Base-by-base conservation (phyloP, 202 grass and related monocot species). In the Thinopyrum obtusiflorum region DNA sequence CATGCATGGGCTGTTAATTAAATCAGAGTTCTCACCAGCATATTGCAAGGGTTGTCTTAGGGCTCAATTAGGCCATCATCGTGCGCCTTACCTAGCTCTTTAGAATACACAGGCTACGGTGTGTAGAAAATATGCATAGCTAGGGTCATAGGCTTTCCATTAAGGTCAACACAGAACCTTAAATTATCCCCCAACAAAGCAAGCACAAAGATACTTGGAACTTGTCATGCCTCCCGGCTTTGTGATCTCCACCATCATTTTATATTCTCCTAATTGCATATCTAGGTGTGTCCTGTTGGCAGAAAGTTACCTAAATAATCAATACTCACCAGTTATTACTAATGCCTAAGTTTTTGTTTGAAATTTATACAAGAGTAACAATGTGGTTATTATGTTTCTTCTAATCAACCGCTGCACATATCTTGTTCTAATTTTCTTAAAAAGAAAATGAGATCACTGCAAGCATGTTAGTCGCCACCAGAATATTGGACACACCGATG, bases 101-200 rank as follows among this genome's bases (percentile, higher is more conserved):
- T 28, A 81, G 47, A 55, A 82, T n/a, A 55, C 67, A 68, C 79
- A 68, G 20, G 65, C 31, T 20, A 40, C 15, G 4, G 79, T 71
- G 23, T 71, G 33, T 12, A 82, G 46, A 70, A 60, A 82, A 70
- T 33, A 59, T 57, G n/a, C 18, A 4, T 82, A 18, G 47, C 47
- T 53, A 82, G 47, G 65, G n/a, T 71, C 79, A 60, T 82, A 82
- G 80, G 80, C 80, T 82, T 82, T 70, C 66, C 80, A 53, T 39
- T 60, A 13, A 71, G 80, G 80, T 82, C 80, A 82, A 82, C 66
- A 82, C 57, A 71, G 31, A 71, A 72, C 65, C n/a, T 60, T 82
- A 71, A 53, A 39, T 39, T 70, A 59, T 68, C 20, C 66, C 47
- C 79, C 29, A 31, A 29, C 1, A 63, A 79, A 79, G 60, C 60